Percentiles rank a stretch among this genome's conserved stretches.
Evolutionary conservation across 192 early-diverging fungal species (phyloP).

Genomic region (Gonapodya prolifera): DNA sequence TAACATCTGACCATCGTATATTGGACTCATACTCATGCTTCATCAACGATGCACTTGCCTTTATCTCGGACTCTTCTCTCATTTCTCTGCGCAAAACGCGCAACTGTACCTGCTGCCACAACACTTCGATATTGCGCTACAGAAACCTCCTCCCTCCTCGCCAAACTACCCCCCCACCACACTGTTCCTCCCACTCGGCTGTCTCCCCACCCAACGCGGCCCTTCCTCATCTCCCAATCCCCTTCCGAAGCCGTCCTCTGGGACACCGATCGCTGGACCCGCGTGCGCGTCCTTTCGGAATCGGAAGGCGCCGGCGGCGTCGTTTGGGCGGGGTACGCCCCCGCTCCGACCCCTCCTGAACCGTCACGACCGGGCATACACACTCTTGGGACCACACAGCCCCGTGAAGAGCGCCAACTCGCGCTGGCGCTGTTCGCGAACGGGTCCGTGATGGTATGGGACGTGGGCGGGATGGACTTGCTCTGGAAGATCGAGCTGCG

Average conservation of each 20-base stretch:
- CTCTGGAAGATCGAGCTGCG: neutral
- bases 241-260: neutral
- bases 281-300: neutral
- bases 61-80: too few species aligned
- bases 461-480: neutral
- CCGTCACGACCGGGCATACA: neutral
- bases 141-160: neutral
- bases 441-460: neutral
- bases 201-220: neutral
- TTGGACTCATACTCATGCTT: too few species aligned
- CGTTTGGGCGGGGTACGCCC: neutral
- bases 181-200: neutral
- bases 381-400: neutral
- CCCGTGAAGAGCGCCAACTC: neutral
- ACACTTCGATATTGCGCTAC: too few species aligned
- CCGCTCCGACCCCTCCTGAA: neutral
- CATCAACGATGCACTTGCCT: too few species aligned
- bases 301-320: neutral
- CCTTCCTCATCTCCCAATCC: neutral
- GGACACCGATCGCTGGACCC: neutral
- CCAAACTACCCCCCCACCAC: neutral
- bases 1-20: too few species aligned
- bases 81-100: too few species aligned
- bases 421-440: neutral
- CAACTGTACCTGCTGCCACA: too few species aligned